These are phyloP conservation scores for Daldinia vernicosa DNA, from an alignment of 495 filamentous ascomycete species.

Conservation along the genomic window DNA sequence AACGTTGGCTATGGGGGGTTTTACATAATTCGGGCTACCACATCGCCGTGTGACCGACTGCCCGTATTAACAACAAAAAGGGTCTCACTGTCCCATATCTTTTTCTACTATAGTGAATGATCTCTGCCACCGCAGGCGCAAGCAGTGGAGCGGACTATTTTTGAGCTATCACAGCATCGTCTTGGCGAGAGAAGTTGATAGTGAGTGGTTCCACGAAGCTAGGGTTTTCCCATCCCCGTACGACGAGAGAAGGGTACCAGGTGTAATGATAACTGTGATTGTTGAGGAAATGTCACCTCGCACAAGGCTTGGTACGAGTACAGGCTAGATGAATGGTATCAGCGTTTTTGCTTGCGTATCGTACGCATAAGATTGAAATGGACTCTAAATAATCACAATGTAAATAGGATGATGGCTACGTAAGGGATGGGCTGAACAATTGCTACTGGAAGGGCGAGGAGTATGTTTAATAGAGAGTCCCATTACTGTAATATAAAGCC, in stretches of 20 bases:
- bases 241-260: conserved; percentile 2
- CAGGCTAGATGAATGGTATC: conserved; percentile 12
- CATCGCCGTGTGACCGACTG: conserved; percentile 20
- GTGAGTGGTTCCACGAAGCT: conserved; percentile 18
- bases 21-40: conserved; percentile 21
- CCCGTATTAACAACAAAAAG: background rate
- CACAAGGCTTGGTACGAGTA: conserved; percentile 31
- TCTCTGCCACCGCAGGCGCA: conserved; percentile 5
- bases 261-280: conserved; percentile 12
- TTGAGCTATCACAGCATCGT: conserved; percentile 21
- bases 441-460: conserved; percentile 9
- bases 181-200: conserved; percentile 22
- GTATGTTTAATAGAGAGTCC: conserved; percentile 15
- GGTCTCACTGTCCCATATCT: background rate
- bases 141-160: conserved; percentile 2
- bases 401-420: conserved; percentile 9
- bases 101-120: background rate
- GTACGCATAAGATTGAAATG: conserved; percentile 10
- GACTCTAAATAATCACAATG: conserved; percentile 14
- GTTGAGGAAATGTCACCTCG: conserved; percentile 21
- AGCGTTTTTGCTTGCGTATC: conserved; percentile 3
- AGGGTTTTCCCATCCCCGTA: conserved; percentile 14
- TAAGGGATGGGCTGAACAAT: conserved; percentile 8
- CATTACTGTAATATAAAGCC: conserved; percentile 24
- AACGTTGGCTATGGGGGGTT: background rate